Percentiles rank a stretch among this genome's conserved stretches.
Evolutionary conservation across 1,284 basidiomycete species (phyloP).

Genomic region (Ustilago trichophora): DNA sequence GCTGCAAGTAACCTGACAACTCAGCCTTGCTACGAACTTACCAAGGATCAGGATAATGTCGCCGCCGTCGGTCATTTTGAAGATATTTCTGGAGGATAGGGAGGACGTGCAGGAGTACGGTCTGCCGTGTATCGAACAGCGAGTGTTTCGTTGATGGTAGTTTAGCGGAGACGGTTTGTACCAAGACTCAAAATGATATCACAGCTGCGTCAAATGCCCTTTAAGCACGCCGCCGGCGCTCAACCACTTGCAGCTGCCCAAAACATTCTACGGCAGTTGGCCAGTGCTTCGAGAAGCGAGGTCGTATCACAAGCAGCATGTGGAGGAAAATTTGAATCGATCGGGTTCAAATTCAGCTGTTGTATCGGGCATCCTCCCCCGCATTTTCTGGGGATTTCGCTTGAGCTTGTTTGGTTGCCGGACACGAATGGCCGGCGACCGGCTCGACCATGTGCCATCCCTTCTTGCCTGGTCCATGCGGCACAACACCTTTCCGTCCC

Average conservation of each 20-base stretch:
- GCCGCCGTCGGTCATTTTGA: slow-evolving; percentile 31
- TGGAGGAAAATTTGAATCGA: slow-evolving; percentile 4
- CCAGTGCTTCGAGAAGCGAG: neutral
- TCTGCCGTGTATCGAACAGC: no score
- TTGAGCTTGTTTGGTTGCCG: slow-evolving; percentile 9
- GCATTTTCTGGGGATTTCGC: slow-evolving; percentile 12
- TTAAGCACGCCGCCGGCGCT: neutral
- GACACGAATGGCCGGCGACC: slow-evolving; percentile 24
- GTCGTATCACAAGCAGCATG: neutral
- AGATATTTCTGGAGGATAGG: no score
- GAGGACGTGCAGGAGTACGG: no score
- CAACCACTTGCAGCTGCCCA: no score
- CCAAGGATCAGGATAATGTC: slow-evolving; percentile 52
- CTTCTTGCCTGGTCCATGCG: slow-evolving; percentile 9
- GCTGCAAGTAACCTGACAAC: no score
- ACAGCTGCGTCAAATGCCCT: neutral
- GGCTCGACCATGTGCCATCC: slow-evolving; percentile 3
- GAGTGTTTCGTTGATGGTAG: no score
- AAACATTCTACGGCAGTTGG: no score
- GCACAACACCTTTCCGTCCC: neutral
- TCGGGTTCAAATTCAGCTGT: no score
- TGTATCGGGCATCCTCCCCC: slow-evolving; percentile 17
- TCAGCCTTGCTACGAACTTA: slow-evolving; percentile 3
- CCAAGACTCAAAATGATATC: neutral
- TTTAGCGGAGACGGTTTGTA: no score